Base-by-base conservation (phyloP, 345 rosid genomes). In the Dimocarpus longan region DNA sequence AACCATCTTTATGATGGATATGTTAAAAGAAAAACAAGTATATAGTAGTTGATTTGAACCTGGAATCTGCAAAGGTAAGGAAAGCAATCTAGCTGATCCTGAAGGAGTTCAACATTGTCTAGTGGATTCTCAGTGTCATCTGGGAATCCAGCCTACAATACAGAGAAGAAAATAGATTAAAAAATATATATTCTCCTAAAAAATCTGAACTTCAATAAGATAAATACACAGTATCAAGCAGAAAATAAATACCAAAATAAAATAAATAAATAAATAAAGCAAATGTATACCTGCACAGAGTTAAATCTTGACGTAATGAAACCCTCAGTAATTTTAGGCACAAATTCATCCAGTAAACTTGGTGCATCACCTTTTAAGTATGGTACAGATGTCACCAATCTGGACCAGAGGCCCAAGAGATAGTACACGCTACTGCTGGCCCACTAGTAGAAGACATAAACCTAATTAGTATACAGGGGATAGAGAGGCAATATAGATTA, bases 361-460 rank as follows among this genome's bases (percentile, higher is more conserved):
- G 99, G 99, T 39, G 98, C 94, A 85, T 96, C 99, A 79, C 94
- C 93, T 89, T 96, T 96, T 86, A 96, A 82, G 82, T 93, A 94
- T 28, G 98, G 99, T 69, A 96, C 94, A 74, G 99, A 94, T 37
- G 93, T 85, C 80, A 94, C 99, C 87, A 94, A 83, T 87, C 98
- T 92, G 64, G 98, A 96, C 99, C 99, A 96, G 76, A 92, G 84
- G 59, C 99, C 99, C 81, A 96, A 81, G 71, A 96, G 97, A 83
- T 94, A 93, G 88, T 97, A 97, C 70, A 97, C 98, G 75, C 99
- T 97, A 89, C 98, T 97, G 84, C 98, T 97, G 80, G 99, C 99
- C 99, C 99, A 97, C 99, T 94, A 87, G 76, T 70, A 84, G 76
- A 84, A 77, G 57, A 67, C 46, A 72, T 19, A 77, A 78, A 78